Evolutionary conservation across 306 rosid species (phyloP).

Genomic region (Cercis canadensis): DNA sequence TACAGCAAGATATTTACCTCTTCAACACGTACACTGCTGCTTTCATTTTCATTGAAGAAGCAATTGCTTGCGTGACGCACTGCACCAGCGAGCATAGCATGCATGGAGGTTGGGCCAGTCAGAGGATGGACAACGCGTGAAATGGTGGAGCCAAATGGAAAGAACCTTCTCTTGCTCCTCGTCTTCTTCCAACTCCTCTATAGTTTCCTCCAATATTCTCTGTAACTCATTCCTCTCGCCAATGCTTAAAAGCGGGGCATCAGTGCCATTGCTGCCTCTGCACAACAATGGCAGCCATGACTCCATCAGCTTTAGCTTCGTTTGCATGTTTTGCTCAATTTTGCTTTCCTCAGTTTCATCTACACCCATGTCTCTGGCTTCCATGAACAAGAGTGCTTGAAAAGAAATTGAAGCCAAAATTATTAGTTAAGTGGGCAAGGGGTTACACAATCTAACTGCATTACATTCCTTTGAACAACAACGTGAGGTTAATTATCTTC

Average conservation of each 20-base stretch:
- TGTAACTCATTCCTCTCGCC: conserved; percentile 60
- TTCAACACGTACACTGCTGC: background rate
- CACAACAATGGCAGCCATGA: conserved; percentile 85
- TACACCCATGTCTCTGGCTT: conserved; percentile 54
- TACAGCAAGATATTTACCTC: background rate
- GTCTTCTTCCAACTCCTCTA: conserved; percentile 52
- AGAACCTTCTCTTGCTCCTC: conserved; percentile 68
- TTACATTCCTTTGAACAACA: too few relatives aligned
- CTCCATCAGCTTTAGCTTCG: conserved; percentile 61
- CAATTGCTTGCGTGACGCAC: conserved; percentile 61
- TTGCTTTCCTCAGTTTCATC: conserved; percentile 45
- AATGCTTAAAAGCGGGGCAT: conserved; percentile 59
- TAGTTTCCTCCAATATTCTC: conserved; percentile 59
- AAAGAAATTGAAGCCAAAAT: background rate
- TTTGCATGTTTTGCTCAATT: conserved; percentile 40
- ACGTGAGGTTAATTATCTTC: too few relatives aligned
- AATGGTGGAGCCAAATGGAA: conserved; percentile 84
- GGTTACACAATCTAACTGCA: background rate
- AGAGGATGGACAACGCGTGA: conserved; percentile 60
- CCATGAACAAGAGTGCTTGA: conserved; percentile 69
- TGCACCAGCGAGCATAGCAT: conserved; percentile 74
- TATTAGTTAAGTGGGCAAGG: background rate
- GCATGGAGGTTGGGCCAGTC: conserved; percentile 88
- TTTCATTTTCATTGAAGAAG: conserved; percentile 23
- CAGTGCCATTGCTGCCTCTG: conserved; percentile 69